Evolutionary conservation across 495 filamentous ascomycete genomes (phyloP), one percentile per base, ranked within the genome.

Genomic region (Trichoderma erinaceum): DNA sequence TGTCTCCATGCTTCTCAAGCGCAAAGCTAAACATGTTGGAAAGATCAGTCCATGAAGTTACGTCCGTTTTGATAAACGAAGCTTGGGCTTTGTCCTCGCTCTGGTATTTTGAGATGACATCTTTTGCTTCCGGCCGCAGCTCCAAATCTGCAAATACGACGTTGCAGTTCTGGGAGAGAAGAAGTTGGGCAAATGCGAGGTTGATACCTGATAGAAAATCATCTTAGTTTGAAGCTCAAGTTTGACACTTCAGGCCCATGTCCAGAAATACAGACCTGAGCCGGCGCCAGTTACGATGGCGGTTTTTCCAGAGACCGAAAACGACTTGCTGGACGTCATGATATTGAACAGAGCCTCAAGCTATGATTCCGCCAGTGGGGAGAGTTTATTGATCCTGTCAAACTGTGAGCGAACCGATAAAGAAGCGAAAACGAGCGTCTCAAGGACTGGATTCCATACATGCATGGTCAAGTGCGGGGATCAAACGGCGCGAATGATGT

Each of bases 221-320:
- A 21, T 10, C 2, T 41, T 7, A 38, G 41, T 65, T 43, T 23
- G 64, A 23, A 5, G 44, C 15, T 16, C 7, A n/a, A 48, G 13
- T n/a, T 48, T 48, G 41, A 25, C 8, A n/a, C 43, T 18, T 13
- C 43, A 46, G 43, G 18, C 4, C 18, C 44, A 16, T 48, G 15
- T 48, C 44, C 44, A 18, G 23, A 74, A 77, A 66, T 78, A 88
- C 43, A 32, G 5, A 66, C 88, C 88, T 66, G 88, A 90, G 67
- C 89, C 89, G 50, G 86, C 88, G 8, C 89, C 89, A 35, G 89
- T 91, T 25, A 90, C 78, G 67, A 91, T 86, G n/a, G 89, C 89
- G 48, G 82, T 82, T 77, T 86, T 87, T 63, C 86, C 87, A 65
- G 81, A 68, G 13, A 90, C 83, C 15, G 81, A 66, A 32, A 66